Conservation (phyloP, 805 yeast species). For the Spathaspora boniae region DNA sequence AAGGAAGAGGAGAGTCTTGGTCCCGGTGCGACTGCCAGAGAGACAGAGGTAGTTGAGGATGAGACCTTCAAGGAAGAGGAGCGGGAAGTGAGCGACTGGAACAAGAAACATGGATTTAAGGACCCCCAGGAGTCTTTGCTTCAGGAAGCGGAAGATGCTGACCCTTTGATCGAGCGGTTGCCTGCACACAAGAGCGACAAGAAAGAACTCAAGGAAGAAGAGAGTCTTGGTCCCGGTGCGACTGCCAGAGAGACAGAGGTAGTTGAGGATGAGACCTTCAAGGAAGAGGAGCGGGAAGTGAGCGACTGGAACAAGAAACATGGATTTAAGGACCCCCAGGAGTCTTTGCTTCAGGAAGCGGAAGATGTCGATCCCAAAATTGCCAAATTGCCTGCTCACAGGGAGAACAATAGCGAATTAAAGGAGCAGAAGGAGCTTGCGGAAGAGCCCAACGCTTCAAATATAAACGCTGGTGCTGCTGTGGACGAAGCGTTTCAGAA, state of each 20-base stretch:
- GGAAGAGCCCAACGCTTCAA: conserved; percentile 4
- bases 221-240: neutral
- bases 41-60: conserved; percentile 1
- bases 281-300: conserved; percentile 19
- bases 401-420: conserved; percentile 1
- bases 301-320: conserved; percentile 25
- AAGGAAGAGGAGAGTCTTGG: neutral
- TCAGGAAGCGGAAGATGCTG: conserved; percentile 23
- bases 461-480: conserved; percentile 8
- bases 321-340: conserved; percentile 17
- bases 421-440: conserved; percentile 3
- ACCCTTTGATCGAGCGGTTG: conserved; percentile 8
- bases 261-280: neutral
- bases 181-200: conserved; percentile 12
- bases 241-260: conserved; percentile 6
- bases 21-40: conserved; percentile 7
- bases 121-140: conserved; percentile 21
- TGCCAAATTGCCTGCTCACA: conserved; percentile 13
- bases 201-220: neutral
- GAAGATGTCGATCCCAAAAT: conserved; percentile 15
- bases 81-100: conserved; percentile 20
- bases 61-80: conserved; percentile 15
- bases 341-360: conserved; percentile 27
- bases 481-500: neutral
- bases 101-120: conserved; percentile 23